phyloP scores from a whole-genome alignment of 2,329 filamentous ascomycete genomes.

The Colletotrichum theobromicola region DNA sequence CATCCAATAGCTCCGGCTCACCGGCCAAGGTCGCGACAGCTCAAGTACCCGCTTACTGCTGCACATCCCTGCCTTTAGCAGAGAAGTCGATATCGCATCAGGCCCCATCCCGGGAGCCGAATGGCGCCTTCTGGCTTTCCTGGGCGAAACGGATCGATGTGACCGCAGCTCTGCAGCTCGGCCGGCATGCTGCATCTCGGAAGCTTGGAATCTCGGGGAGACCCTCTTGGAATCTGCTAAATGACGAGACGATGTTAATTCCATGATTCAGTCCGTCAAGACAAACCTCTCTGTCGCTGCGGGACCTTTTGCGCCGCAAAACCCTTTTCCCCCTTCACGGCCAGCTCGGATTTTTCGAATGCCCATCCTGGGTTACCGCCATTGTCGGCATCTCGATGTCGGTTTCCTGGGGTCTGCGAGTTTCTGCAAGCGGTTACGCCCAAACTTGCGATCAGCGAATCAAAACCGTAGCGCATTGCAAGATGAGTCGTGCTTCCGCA shows the following conservation, averaged over 20 bases:
- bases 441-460: background rate
- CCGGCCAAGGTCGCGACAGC: background rate
- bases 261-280: conserved; percentile 12
- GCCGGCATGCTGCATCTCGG: conserved; percentile 12
- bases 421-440: conserved; percentile 2
- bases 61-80: conserved; percentile 2
- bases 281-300: background rate
- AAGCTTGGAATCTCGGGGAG: conserved; percentile 12
- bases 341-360: background rate
- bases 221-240: conserved; percentile 1
- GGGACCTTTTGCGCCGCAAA: background rate
- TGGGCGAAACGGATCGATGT: conserved; percentile 1
- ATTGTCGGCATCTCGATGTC: background rate
- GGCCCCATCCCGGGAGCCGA: background rate
- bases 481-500: conserved; percentile 1
- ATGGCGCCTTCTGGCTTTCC: background rate
- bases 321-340: background rate
- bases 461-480: conserved; percentile 5
- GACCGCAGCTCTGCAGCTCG: background rate
- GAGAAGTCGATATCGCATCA: background rate
- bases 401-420: background rate
- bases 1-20: background rate
- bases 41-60: background rate
- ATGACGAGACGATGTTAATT: conserved; percentile 6
- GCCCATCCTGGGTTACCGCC: background rate